Conservation (phyloP, 2,329 filamentous ascomycete species). For the Botrytis medusae region DNA sequence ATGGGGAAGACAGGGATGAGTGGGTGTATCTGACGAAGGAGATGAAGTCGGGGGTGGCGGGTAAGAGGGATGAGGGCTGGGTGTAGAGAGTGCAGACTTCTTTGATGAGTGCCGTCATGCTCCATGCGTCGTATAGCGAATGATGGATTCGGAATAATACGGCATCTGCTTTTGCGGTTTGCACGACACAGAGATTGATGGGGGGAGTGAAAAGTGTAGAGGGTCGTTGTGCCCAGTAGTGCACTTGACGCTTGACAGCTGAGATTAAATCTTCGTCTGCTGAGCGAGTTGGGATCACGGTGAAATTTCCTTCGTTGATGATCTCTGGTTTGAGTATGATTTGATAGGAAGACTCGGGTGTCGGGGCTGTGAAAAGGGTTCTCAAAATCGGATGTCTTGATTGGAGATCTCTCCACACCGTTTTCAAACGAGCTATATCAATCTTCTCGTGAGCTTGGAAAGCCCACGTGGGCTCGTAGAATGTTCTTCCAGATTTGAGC, state of each 20-base stretch:
- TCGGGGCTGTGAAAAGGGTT: slow-evolving; percentile 4
- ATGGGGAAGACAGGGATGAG: neutral
- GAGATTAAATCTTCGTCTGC: neutral
- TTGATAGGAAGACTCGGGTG: neutral
- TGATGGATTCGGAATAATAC: slow-evolving; percentile 2
- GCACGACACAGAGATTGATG: slow-evolving; percentile 7
- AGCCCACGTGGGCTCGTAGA: slow-evolving; percentile 16
- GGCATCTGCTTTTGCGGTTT: neutral
- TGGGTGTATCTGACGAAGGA: neutral
- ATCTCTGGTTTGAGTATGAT: neutral
- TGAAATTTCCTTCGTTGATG: slow-evolving; percentile 2
- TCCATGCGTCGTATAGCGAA: slow-evolving; percentile 14
- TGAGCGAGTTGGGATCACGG: neutral
- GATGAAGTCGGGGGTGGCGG: neutral
- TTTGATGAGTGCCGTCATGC: slow-evolving; percentile 5
- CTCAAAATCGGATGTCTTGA: neutral
- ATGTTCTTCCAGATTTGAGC: slow-evolving; percentile 6
- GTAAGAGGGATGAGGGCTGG: neutral
- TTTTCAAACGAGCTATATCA: neutral
- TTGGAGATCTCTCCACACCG: neutral
- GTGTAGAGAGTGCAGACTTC: neutral
- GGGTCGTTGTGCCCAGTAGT: neutral
- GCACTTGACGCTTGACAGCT: neutral
- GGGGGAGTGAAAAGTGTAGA: slow-evolving; percentile 9
- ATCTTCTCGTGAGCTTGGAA: slow-evolving; percentile 5